Evolutionary conservation across 2,329 filamentous ascomycete species (phyloP).

Genomic region (Fusarium mangiferae): DNA sequence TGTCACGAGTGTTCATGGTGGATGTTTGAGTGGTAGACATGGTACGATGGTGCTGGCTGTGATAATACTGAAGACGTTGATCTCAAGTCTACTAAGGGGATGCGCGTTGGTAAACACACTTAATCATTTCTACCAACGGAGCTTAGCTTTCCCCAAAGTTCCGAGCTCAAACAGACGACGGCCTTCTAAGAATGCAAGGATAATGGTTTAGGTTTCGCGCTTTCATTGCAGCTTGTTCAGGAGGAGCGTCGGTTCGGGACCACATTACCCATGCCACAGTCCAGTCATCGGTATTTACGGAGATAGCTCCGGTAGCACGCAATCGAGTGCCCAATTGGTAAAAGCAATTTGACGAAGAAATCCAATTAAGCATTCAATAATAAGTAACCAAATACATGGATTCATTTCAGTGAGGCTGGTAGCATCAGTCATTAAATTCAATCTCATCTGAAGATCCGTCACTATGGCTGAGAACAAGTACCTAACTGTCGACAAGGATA

Average conservation of each 20-base stretch:
- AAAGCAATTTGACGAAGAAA: no score
- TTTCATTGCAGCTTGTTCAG: not conserved
- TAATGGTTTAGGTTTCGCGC: not conserved
- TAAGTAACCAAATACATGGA: not conserved
- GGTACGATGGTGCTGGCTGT: accelerated
- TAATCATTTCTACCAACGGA: not conserved
- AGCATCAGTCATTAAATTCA: not conserved
- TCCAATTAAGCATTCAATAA: no score
- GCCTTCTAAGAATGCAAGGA: no score
- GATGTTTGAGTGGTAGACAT: not conserved
- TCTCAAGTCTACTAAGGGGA: not conserved
- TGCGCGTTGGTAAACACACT: not conserved
- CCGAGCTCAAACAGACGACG: not conserved
- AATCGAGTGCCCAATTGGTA: no score
- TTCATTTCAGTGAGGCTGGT: not conserved
- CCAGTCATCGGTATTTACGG: not conserved
- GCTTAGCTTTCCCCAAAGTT: accelerated
- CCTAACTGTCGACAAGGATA: not conserved
- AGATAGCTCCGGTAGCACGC: not conserved
- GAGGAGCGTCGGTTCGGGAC: not conserved
- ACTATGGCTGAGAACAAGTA: conserved; percentile 8
- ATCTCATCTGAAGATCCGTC: not conserved
- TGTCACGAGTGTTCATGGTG: not conserved
- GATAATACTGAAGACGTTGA: not conserved
- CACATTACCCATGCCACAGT: not conserved